Conservation (phyloP, 2,329 filamentous ascomycete species). For the Cryphonectria radicalis region DNA sequence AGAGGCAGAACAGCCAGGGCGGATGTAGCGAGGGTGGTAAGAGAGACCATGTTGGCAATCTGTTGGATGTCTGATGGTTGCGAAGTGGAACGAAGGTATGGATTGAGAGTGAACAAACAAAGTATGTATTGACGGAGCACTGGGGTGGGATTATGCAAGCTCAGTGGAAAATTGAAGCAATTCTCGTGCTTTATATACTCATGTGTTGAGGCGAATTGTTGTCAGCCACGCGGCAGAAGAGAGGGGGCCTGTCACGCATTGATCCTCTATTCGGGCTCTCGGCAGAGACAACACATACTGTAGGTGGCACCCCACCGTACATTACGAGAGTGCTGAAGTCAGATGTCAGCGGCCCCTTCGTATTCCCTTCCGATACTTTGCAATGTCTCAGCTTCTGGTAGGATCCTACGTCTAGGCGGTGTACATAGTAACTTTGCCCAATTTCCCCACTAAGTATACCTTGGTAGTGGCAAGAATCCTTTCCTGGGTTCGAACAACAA, state of each 20-base stretch:
- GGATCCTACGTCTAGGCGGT: not conserved
- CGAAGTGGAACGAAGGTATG: not conserved
- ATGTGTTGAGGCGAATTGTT: not conserved
- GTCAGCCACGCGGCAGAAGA: not conserved
- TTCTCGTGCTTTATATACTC: not conserved
- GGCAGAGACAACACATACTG: not conserved
- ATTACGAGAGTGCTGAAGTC: slow-evolving; percentile 1
- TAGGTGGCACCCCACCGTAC: not conserved
- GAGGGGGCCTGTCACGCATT: not conserved
- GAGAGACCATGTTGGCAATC: slow-evolving; percentile 23
- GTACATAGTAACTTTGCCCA: not conserved
- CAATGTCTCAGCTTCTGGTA: not conserved
- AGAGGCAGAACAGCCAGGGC: slow-evolving; percentile 33
- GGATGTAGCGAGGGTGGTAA: slow-evolving; percentile 31
- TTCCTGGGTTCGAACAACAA: not conserved
- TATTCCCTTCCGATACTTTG: not conserved
- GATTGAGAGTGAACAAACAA: not conserved
- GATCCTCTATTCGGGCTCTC: not conserved
- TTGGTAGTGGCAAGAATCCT: not conserved
- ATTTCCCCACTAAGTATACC: not conserved
- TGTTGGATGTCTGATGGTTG: not conserved
- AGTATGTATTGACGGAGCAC: not conserved
- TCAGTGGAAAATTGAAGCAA: not conserved
- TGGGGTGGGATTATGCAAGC: not conserved
- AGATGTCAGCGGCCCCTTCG: not conserved